Conservation (phyloP, 2,329 filamentous ascomycete genomes). For the Aspergillus nomiae region DNA sequence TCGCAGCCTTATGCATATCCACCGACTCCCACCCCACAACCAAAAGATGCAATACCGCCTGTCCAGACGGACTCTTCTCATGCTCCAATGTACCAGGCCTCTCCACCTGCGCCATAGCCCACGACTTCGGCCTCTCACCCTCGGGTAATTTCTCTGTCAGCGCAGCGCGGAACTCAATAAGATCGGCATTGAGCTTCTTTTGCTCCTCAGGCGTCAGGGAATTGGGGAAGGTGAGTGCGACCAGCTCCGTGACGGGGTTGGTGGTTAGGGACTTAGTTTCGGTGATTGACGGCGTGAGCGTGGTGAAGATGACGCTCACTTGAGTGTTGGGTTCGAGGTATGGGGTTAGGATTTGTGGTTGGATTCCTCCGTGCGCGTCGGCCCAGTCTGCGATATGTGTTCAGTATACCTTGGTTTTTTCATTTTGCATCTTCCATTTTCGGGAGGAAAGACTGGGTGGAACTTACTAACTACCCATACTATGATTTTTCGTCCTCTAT, state of each 20-base stretch:
- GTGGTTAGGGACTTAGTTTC: constrained; percentile 32
- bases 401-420: background rate
- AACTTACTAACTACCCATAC: constrained; percentile 42
- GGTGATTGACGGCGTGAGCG: constrained; percentile 31
- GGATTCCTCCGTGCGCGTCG: constrained; percentile 31
- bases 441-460: background rate
- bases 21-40: constrained; percentile 56
- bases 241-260: constrained; percentile 54
- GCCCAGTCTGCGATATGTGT: constrained; percentile 32
- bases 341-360: constrained; percentile 20
- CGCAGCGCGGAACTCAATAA: constrained; percentile 42
- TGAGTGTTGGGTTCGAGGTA: constrained; percentile 28
- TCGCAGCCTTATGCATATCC: constrained; percentile 51
- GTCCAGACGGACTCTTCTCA: constrained; percentile 41
- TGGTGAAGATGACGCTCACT: constrained; percentile 31
- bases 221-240: constrained; percentile 46
- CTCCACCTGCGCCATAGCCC: constrained; percentile 40
- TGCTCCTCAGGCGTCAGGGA: constrained; percentile 31
- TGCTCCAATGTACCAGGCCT: constrained; percentile 34
- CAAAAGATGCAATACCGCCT: constrained; percentile 47
- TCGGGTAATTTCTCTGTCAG: constrained; percentile 33
- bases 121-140: constrained; percentile 30
- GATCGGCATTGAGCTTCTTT: constrained; percentile 31
- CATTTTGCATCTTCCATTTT: background rate
- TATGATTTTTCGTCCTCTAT: constrained; percentile 38